Base-by-base conservation (phyloP, 2,329 filamentous ascomycete genomes). In the Phoma herbarum region DNA sequence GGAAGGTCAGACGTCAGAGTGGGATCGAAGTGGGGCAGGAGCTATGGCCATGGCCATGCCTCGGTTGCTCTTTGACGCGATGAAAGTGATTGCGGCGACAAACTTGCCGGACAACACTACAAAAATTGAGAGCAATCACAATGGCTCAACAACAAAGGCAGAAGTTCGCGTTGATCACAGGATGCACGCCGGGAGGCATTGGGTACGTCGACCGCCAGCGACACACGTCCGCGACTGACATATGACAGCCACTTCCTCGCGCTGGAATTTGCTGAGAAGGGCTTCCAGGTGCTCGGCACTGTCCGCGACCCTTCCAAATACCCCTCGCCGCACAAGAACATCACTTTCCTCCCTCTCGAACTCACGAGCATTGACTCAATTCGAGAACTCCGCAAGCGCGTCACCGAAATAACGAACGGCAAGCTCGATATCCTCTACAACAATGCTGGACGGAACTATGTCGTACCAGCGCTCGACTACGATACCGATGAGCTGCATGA, bases 351-450 rank as follows among this genome's bases (percentile, higher is more conserved):
- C 25, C 77, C 81, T 29, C 78, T 87, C 33, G 84, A 85, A 60
- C 84, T 86, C 49, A 82, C 83, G 56, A 75, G 79, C 28, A 72
- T 76, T 20, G 76, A 79, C n/a, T 84, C 80, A 58, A 81, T 87
- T 57, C 72, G 75, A 23, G 70, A 72, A 11, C 80, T 85, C 39
- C 79, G 78, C 60, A 70, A 76, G 7, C 79, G 83, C 50, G 78
- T 87, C 16, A 72, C 79, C 41, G 72, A 71, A 14, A 75, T 80
- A 20, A 81, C 85, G 0, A 75, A 74, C 9, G 81, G 80, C 20
- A 81, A 79, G 46, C 77, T 87, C n/a, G 81, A 86, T 65, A 81
- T 83, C 63, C 76, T 87, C 12, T 82, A 86, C 65, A 87, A 87
- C 70, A 87, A 87, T 75, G 85, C 85, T 55, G 82, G 81, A 7